Evolutionary conservation across 768 basidiomycete species (phyloP).

Genomic region (Clitopilus passeckerianus): DNA sequence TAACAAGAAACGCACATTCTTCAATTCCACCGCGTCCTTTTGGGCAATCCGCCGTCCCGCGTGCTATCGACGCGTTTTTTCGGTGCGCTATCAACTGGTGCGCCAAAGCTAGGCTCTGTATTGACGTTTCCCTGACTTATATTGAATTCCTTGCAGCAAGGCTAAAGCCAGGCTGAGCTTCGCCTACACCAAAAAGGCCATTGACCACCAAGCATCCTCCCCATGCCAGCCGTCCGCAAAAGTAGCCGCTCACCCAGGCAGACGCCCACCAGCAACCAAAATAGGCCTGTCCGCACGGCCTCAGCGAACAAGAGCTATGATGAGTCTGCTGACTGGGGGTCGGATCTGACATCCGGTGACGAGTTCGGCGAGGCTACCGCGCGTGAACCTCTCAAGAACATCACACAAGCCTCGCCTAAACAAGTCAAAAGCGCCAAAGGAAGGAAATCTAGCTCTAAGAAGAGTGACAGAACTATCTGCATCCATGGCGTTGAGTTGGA

Average conservation of each 20-base stretch:
- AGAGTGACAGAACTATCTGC: constrained; percentile 17
- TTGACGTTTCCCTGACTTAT: neutral
- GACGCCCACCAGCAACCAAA: neutral
- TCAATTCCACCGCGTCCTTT: neutral
- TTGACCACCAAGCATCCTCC: neutral
- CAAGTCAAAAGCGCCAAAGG: neutral
- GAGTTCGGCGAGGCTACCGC: neutral
- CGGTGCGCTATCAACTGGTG: neutral
- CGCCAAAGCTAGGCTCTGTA: neutral
- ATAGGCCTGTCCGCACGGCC: neutral
- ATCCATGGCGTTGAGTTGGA: constrained; percentile 32
- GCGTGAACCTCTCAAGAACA: neutral
- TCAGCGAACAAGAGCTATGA: neutral
- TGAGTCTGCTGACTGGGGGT: neutral
- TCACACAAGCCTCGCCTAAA: neutral
- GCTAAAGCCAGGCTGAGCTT: too few relatives aligned
- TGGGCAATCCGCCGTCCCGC: neutral
- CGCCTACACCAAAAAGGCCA: neutral
- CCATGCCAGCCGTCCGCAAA: neutral
- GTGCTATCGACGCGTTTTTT: neutral
- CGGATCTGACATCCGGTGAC: neutral
- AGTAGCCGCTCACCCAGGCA: neutral
- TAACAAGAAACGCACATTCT: neutral
- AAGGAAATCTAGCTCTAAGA: neutral
- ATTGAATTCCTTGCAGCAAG: too few relatives aligned